Evolutionary conservation across 2,329 filamentous ascomycete genomes (phyloP), one percentile per base, ranked within the genome.

Genomic region (Huntiella savannae): DNA sequence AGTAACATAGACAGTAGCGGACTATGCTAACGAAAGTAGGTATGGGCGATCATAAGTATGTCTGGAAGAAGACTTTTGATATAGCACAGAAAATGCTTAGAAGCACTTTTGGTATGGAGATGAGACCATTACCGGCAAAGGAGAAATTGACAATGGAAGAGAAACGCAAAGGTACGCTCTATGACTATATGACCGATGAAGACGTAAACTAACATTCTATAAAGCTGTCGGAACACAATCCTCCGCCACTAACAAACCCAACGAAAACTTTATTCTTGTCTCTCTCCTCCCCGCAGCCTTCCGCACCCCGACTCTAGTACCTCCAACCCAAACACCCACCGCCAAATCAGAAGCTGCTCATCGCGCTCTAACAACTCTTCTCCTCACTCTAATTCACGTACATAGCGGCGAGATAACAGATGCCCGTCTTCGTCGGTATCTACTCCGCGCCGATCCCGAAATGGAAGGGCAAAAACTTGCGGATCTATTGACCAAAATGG

Each of bases 71-170:
- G 10, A 75, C 95, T 3, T 95, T 94, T 56, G 72, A 73, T 0
- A 66, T 72, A 36, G 84, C 88, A 37, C 88, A 98, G 59, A 62
- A 66, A 33, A 73, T 82, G 53, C 65, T 98, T 34, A 67, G 70
- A 41, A 63, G 64, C 2, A 70, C 78, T 1, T 96, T 94, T 62
- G 91, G 91, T n/a, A 94, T 96, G 86, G 73, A 87, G 59, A 73
- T 98, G 69, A 69, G 75, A 3, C 87, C 95, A 62, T 67, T 96
- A 43, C 86, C 91, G 0, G 67, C 72, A 1, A 74, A 73, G 55
- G 88, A 95, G 56, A 92, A 86, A 60, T 71, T 82, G 42, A 85
- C 85, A 0, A 62, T 94, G 33, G 77, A 76, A 49, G 82, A 93
- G 52, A 74, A 73, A 57, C 75, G 84, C 54, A 78, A 82, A 68